phyloP scores from a whole-genome alignment of 2,329 filamentous ascomycete species.

The Phialophora verrucosa region DNA sequence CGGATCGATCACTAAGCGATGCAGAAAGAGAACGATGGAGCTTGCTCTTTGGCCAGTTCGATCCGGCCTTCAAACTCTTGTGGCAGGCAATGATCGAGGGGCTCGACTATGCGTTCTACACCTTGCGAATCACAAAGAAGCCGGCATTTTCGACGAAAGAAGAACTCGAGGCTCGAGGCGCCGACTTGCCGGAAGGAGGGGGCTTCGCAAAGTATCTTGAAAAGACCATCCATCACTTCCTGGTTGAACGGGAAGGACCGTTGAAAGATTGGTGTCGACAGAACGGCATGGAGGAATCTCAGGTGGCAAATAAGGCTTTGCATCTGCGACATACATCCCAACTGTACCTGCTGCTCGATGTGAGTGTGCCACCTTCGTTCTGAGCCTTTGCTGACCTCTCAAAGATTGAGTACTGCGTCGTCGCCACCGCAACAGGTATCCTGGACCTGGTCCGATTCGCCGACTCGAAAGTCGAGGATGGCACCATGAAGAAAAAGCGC shows the following conservation, averaged over 20 bases:
- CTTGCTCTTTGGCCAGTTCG: constrained; percentile 23
- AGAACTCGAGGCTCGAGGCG: constrained; percentile 20
- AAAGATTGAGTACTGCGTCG: constrained; percentile 72
- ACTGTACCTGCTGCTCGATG: constrained; percentile 41
- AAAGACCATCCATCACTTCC: constrained; percentile 27
- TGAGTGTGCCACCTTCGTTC: constrained; percentile 2
- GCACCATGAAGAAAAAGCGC: constrained; percentile 66
- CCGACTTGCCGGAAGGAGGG: constrained; percentile 16
- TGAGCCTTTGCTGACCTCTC: constrained; percentile 64
- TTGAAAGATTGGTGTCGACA: constrained; percentile 41
- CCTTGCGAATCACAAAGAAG: constrained; percentile 27
- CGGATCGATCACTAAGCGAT: constrained; percentile 5
- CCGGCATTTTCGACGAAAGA: constrained; percentile 27
- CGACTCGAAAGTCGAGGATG: constrained; percentile 66
- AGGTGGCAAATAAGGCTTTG: constrained; percentile 40
- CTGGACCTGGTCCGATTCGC: constrained; percentile 70
- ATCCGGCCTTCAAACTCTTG: constrained; percentile 15
- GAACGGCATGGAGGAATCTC: constrained; percentile 60
- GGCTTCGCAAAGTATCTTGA: constrained; percentile 28
- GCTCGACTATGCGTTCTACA: constrained; percentile 32
- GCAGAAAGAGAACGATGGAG: constrained; percentile 27
- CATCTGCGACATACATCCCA: constrained; percentile 30
- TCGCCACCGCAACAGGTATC: constrained; percentile 64
- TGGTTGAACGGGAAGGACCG: constrained; percentile 26
- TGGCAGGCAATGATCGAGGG: constrained; percentile 31